Base-by-base conservation (phyloP, 2,329 filamentous ascomycete species). In the Lasiodiplodia citricola region DNA sequence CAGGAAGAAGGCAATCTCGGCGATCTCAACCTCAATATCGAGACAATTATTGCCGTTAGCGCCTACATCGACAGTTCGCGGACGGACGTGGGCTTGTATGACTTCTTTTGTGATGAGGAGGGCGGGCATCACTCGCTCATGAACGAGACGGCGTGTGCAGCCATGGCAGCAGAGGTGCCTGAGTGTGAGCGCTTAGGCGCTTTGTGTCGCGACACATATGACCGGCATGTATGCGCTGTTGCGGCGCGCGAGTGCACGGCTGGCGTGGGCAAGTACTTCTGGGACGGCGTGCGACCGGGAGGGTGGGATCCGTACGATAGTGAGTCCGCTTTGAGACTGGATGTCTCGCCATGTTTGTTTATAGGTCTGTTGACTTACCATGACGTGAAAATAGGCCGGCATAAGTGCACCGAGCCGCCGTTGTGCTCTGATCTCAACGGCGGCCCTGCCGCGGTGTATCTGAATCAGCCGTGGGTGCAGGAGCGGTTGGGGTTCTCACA, bases 401-500 rank as follows among this genome's bases (percentile, higher is more conserved):
- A 28, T 28, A 31, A 28, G 11, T 54, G 51, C 14, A 18, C 11
- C 13, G 51, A 54, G 25, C 51, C 51, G 51, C 51, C 51, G 11
- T 25, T 54, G 25, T 54, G 51, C 51, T 54, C 51, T 23, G 14
- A 54, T 18, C 14, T 54, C 13, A 54, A 54, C 23, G 23, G 51
- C 23, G 51, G 51, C 5, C 51, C 51, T 28, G 51, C 51, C 10
- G 51, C 23, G 25, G 51, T 11, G 51, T 54, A 54, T 31, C 51
- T 54, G 10, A 54, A 54, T 54, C 51, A 21, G 14, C 51, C 51
- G 51, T 54, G 51, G 51, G 51, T 54, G 23, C 51, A 54, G 51
- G 51, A 54, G 10, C 51, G 51, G 4, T 25, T 54, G 51, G 51
- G 51, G 10, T 54, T 54, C 51, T 11, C 23, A 11, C 25, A 54